Conservation (phyloP, 2,329 filamentous ascomycete genomes). For the Ceratocystis ficicola region DNA sequence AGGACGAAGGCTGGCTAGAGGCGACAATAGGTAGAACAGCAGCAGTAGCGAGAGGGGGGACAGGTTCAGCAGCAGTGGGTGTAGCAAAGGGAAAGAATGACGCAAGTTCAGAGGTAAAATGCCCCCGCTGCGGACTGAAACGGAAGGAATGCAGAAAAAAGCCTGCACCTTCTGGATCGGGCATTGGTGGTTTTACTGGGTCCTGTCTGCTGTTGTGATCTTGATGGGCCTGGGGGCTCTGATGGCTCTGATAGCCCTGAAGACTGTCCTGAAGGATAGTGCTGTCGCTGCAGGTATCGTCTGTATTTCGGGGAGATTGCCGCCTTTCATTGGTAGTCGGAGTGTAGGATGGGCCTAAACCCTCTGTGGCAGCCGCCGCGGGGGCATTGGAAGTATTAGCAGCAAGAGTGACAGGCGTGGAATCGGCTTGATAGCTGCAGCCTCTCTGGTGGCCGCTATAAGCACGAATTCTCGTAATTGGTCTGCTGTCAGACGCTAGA, state of each 20-base stretch:
- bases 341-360: not conserved
- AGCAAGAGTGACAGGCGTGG: not conserved
- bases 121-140: slow-evolving; percentile 14
- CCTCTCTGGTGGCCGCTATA: too few relatives aligned
- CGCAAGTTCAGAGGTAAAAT: not conserved
- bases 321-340: not conserved
- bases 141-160: slow-evolving; percentile 19
- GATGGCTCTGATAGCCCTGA: not conserved
- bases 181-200: not conserved
- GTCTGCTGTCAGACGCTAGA: not conserved
- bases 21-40: slow-evolving; percentile 4
- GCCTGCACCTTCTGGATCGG: slow-evolving; percentile 10
- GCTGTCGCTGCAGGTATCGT: not conserved
- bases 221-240: not conserved
- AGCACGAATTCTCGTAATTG: not conserved
- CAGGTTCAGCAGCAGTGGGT: not conserved
- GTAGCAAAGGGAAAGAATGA: not conserved
- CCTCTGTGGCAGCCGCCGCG: not conserved
- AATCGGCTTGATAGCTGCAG: not conserved
- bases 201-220: not conserved
- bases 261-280: not conserved
- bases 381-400: not conserved
- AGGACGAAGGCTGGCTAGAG: not conserved
- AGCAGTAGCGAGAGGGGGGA: not conserved
- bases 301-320: not conserved